These are phyloP conservation scores for Pseudogymnoascus sp. DNA, from an alignment of 2,329 filamentous ascomycete genomes.

Conservation along the genomic window DNA sequence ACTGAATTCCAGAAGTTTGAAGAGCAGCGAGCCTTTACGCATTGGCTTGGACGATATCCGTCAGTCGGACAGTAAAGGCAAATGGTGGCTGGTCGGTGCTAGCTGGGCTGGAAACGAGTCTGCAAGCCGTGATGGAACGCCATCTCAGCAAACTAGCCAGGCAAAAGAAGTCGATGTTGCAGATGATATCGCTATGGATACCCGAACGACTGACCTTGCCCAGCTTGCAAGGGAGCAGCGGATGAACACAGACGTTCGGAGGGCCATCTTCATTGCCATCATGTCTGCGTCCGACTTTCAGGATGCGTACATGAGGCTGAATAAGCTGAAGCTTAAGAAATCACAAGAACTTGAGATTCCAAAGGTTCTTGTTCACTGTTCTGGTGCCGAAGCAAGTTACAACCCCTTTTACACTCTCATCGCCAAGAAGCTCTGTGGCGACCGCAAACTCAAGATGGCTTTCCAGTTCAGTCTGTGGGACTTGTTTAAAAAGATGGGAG, in stretches of 20 bases:
- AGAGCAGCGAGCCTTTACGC: conserved; percentile 71
- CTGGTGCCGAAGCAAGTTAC: conserved; percentile 72
- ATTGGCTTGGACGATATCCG: conserved; percentile 76
- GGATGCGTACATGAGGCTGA: conserved; percentile 71
- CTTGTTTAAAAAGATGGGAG: conserved; percentile 77
- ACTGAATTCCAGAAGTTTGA: conserved; percentile 60
- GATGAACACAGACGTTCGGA: conserved; percentile 30
- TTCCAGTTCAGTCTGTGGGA: conserved; percentile 86
- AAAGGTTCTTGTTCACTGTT: conserved; percentile 79
- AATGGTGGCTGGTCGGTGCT: conserved; percentile 98
- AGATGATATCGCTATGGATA: conserved; percentile 12
- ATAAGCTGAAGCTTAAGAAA: conserved; percentile 77
- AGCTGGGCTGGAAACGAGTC: conserved; percentile 57
- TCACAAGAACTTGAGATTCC: conserved; percentile 82
- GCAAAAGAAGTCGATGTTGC: conserved; percentile 11
- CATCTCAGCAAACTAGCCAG: conserved; percentile 26
- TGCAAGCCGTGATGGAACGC: conserved; percentile 23
- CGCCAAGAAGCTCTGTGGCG: conserved; percentile 66
- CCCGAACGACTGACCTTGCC: conserved; percentile 23
- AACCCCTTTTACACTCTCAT: conserved; percentile 92
- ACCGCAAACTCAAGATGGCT: conserved; percentile 68
- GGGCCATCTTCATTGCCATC: conserved; percentile 84
- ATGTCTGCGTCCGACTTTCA: conserved; percentile 78
- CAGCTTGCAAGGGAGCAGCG: conserved; percentile 29
- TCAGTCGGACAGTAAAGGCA: conserved; percentile 76